Conservation (phyloP, 1,284 basidiomycete species). For the Ustilago loliicola region DNA sequence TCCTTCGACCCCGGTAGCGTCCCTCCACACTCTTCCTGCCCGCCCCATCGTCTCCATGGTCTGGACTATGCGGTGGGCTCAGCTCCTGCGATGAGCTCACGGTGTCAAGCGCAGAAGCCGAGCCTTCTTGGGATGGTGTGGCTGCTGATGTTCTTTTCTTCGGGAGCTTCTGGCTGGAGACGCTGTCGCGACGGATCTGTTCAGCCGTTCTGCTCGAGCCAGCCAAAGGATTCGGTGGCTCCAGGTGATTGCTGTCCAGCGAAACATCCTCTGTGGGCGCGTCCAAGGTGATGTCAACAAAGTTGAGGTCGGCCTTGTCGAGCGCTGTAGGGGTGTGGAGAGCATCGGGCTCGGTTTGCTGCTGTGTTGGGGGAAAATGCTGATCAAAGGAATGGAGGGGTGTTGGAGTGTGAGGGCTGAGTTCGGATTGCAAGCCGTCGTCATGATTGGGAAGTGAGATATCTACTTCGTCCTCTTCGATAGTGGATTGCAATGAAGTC, state of each 20-base stretch:
- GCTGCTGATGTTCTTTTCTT: background rate
- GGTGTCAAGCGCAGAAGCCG: background rate
- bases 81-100: background rate
- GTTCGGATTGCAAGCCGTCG: background rate
- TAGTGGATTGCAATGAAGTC: conserved; percentile 13
- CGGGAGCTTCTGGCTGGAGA: conserved; percentile 27
- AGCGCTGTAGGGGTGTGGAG: background rate
- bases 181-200: conserved; percentile 39
- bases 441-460: conserved; percentile 15
- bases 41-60: background rate
- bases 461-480: conserved; percentile 36
- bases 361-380: background rate
- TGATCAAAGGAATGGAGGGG: conserved; percentile 1
- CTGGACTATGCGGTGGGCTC: conserved; percentile 25
- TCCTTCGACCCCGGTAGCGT: conserved; percentile 40
- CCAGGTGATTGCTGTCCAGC: background rate
- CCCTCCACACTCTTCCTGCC: conserved; percentile 29
- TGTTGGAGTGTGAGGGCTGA: background rate
- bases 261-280: conserved; percentile 3
- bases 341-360: background rate
- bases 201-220: conserved; percentile 37
- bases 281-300: conserved; percentile 49
- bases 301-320: conserved; percentile 46
- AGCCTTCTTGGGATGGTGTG: background rate
- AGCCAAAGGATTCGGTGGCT: conserved; percentile 19